Percentiles rank a stretch among this genome's conserved stretches.
These are phyloP conservation scores for Globisporangium splendens DNA, from an alignment of 352 stramenopile species.

Conservation along the genomic window DNA sequence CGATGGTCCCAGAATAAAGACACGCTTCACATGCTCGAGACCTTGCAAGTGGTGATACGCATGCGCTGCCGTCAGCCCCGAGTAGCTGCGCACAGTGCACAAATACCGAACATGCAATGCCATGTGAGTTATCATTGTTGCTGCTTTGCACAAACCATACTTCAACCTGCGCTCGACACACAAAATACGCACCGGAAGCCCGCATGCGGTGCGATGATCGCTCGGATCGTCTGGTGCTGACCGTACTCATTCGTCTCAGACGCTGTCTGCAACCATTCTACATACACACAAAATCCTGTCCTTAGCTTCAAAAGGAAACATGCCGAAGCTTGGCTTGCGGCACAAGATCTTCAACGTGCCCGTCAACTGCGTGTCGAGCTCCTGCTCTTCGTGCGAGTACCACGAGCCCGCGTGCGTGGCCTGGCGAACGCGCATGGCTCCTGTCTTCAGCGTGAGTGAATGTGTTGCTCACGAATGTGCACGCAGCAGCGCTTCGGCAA, in stretches of 20 bases:
- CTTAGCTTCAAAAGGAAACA: too few relatives aligned
- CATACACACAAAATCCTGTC: not conserved
- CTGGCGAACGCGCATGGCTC: slow-evolving; percentile 42
- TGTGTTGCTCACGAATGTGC: not conserved
- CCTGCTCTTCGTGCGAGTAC: slow-evolving; percentile 68
- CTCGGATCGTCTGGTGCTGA: slow-evolving; percentile 42
- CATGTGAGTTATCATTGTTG: too few relatives aligned
- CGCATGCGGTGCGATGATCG: slow-evolving; percentile 86
- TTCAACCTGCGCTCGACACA: slow-evolving; percentile 12
- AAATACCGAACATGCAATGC: not conserved
- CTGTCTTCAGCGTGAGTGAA: not conserved
- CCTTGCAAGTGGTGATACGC: slow-evolving; percentile 89
- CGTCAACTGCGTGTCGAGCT: slow-evolving; percentile 58
- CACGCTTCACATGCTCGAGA: slow-evolving; percentile 60
- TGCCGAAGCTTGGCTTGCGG: too few relatives aligned
- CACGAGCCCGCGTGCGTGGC: slow-evolving; percentile 80
- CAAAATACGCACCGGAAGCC: slow-evolving; percentile 55
- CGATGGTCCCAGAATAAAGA: slow-evolving; percentile 94
- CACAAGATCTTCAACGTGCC: slow-evolving; percentile 21
- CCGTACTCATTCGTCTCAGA: slow-evolving; percentile 32
- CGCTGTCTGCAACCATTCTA: slow-evolving; percentile 56
- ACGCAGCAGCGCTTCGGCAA: too few relatives aligned
- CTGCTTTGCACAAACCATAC: not conserved
- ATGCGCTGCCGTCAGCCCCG: slow-evolving; percentile 91
- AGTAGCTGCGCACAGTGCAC: slow-evolving; percentile 70